These are phyloP conservation scores for Crithidia expoeki DNA, from an alignment of 208 protist genomes.

Conservation along the genomic window DNA sequence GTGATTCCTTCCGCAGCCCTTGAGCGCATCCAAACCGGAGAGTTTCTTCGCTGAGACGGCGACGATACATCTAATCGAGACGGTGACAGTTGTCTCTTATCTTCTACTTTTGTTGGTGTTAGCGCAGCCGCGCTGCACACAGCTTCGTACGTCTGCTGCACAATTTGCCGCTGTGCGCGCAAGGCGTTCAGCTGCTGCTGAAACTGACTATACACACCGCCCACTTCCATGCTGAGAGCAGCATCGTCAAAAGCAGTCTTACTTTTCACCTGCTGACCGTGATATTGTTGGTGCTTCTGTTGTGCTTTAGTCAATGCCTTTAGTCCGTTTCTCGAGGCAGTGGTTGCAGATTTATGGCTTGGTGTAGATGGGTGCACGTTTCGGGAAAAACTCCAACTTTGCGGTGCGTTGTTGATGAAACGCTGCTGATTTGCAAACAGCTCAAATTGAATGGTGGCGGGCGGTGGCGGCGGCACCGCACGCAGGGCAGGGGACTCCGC, in stretches of 20 bases:
- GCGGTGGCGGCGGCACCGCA: conserved; percentile 41
- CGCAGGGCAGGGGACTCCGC: conserved; percentile 5
- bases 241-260: too few species aligned
- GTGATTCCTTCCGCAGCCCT: too few species aligned
- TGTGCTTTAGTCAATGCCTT: too few species aligned
- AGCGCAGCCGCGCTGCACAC: background rate
- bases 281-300: background rate
- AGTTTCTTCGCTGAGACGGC: too few species aligned
- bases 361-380: too few species aligned
- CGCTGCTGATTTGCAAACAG: conserved; percentile 25
- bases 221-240: background rate
- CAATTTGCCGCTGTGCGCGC: conserved; percentile 2
- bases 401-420: background rate
- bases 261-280: background rate
- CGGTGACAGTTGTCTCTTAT: background rate
- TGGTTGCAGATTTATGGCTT: too few species aligned
- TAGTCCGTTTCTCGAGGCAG: too few species aligned
- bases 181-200: conserved; percentile 1
- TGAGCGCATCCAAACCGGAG: too few species aligned
- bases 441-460: conserved; percentile 38
- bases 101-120: background rate
- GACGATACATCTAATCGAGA: too few species aligned
- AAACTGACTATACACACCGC: background rate
- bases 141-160: conserved; percentile 10
- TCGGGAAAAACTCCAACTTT: background rate